Evolutionary conservation across 257 asterid species (phyloP).

Genomic region (Agastache rugosa): DNA sequence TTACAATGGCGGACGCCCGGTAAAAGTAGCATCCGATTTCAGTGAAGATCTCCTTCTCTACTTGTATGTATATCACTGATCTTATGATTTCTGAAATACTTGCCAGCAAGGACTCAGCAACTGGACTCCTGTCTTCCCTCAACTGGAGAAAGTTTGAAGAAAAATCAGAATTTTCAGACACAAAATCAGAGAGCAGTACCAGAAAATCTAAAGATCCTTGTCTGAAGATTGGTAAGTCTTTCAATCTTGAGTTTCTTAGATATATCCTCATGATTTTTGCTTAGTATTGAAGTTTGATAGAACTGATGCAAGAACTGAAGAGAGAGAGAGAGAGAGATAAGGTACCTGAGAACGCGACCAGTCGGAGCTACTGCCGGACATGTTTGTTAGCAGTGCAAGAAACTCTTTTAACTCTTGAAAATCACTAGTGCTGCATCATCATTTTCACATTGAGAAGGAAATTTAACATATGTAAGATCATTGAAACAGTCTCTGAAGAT

Average conservation of each 20-base stretch:
- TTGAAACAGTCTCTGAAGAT: slow-evolving; percentile 46
- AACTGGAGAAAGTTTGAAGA: slow-evolving; percentile 37
- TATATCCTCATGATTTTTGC: not conserved
- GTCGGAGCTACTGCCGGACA: slow-evolving; percentile 55
- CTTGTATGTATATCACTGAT: slow-evolving; percentile 47
- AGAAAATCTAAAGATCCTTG: not conserved
- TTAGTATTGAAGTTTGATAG: not conserved
- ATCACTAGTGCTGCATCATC: slow-evolving; percentile 15
- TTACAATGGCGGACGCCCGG: slow-evolving; percentile 58
- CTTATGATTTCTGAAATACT: slow-evolving; percentile 54
- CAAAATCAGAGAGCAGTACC: not conserved
- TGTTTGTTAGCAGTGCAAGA: slow-evolving; percentile 39
- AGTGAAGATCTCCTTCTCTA: slow-evolving; percentile 55
- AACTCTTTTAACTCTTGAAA: slow-evolving; percentile 26
- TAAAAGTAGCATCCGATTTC: slow-evolving; percentile 71
- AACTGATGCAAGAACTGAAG: not conserved
- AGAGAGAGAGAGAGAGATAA: not conserved
- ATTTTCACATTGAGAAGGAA: slow-evolving; percentile 9
- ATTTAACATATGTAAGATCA: slow-evolving; percentile 17
- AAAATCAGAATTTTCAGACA: slow-evolving; percentile 1
- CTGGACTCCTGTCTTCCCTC: slow-evolving; percentile 46
- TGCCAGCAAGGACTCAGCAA: slow-evolving; percentile 51
- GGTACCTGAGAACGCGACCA: slow-evolving; percentile 60
- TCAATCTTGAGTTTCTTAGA: not conserved
- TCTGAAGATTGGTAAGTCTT: not conserved